Evolutionary conservation across 305 asterid genomes (phyloP), one percentile per base, ranked within the genome.

Genomic region (Ilex paraguariensis): DNA sequence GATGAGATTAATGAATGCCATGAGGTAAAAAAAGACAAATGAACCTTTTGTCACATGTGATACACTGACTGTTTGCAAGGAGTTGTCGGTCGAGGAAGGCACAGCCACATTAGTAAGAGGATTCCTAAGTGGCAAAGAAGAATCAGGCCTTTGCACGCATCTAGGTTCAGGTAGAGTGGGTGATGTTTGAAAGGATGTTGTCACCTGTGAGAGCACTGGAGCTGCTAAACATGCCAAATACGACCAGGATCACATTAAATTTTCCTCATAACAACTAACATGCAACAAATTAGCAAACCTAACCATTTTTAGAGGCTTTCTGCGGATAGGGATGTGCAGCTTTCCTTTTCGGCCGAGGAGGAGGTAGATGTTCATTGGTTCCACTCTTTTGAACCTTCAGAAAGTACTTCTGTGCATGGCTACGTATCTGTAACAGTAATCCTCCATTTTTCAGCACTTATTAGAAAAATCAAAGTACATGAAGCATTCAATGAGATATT

Each of bases 11-110:
- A 8, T 46, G 42, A 14, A 51, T 31, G 56, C 14, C 30, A 42
- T 33, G 5, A 44, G 17, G 21, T 28, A 28, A 21, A 71, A 42
- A 50, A 31, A 55, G 63, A 53, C 6, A 69, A 61, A 55, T 33
- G 42, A 64, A 87, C 97, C 91, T 79, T 77, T 76, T 30, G 73
- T 68, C 53, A 64, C 70, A 58, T 66, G 81, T 28, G 82, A 70
- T 64, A 75, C 66, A 21, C 72, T 77, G 66, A 75, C 63, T 67
- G 74, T 70, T 15, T 67, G 79, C 64, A 63, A 61, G 9, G 42
- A 36, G 75, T 78, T 88, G 63, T 83, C 96, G 14, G 86, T 60
- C 91, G 86, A 59, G 57, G 74, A 80, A 56, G 94, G 91, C 42
- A 72, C 68, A 52, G 84, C 54, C 32, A 77, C 70, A 67, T 73